Evolutionary conservation across 768 basidiomycete species (phyloP).

Genomic region (Termitomyces sp.): DNA sequence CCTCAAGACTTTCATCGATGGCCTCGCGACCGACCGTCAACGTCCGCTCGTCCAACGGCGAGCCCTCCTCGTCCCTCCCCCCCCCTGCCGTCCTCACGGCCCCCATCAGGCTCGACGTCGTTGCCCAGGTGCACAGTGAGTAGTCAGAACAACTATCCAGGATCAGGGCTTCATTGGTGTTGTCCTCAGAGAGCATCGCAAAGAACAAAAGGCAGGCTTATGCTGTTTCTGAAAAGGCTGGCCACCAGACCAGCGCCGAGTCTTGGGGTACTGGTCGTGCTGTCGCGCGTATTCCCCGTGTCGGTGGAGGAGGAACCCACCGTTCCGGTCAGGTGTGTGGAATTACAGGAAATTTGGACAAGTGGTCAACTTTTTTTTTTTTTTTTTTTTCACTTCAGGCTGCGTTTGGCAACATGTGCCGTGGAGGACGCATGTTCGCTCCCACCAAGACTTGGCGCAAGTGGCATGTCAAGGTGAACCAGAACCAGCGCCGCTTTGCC

Average conservation of each 20-base stretch:
- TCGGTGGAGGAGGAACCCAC: slow-evolving; percentile 97
- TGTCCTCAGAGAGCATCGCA: slow-evolving; percentile 80
- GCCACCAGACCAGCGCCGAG: slow-evolving; percentile 98
- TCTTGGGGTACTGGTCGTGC: slow-evolving; percentile 99
- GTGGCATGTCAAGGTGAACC: slow-evolving; percentile 99
- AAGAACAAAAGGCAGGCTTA: slow-evolving; percentile 99
- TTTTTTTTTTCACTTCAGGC: slow-evolving; percentile 69
- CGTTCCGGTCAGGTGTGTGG: slow-evolving; percentile 86
- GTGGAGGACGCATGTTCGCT: slow-evolving; percentile 99
- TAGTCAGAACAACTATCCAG: slow-evolving; percentile 17
- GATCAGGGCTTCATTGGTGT: slow-evolving; percentile 4
- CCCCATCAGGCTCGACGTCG: slow-evolving; percentile 98
- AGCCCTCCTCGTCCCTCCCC: slow-evolving; percentile 84
- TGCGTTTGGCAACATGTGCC: slow-evolving; percentile 99
- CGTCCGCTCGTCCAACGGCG: slow-evolving; percentile 75
- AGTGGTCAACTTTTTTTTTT: too few species aligned
- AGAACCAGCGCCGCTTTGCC: slow-evolving; percentile 98
- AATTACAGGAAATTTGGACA: neutral
- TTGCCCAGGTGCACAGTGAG: slow-evolving; percentile 98
- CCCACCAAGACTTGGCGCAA: slow-evolving; percentile 99
- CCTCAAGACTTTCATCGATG: slow-evolving; percentile 79
- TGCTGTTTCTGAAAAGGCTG: slow-evolving; percentile 95
- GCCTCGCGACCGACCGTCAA: slow-evolving; percentile 91
- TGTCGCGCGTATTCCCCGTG: slow-evolving; percentile 99
- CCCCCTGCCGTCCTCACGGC: slow-evolving; percentile 97